Evolutionary conservation across 2,329 filamentous ascomycete genomes (phyloP).

Genomic region (Stagonosporopsis chrysanthemi): DNA sequence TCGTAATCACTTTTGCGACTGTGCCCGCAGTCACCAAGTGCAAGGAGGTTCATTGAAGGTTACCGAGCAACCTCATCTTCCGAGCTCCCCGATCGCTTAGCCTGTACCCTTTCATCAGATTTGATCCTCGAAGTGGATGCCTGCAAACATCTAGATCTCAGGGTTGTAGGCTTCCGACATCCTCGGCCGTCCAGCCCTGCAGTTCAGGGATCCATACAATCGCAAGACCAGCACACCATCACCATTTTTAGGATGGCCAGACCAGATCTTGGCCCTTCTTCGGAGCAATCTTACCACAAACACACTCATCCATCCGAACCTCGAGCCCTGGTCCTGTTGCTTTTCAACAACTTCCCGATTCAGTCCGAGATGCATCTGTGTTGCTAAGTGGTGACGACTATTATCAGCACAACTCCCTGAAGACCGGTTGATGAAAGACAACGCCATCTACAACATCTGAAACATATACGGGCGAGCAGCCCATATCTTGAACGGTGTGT

Average conservation of each 20-base stretch:
- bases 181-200: constrained; percentile 21
- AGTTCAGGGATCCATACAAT: constrained; percentile 27
- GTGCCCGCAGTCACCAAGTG: constrained; percentile 1
- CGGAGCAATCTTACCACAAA: constrained; percentile 15
- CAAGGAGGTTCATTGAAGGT: constrained; percentile 4
- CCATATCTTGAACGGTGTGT: constrained; percentile 12
- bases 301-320: constrained; percentile 11
- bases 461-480: constrained; percentile 7
- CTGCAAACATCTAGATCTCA: constrained; percentile 18
- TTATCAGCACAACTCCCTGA: neutral
- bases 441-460: constrained; percentile 8
- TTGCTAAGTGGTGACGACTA: constrained; percentile 5
- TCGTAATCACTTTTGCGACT: constrained; percentile 12
- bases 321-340: constrained; percentile 17
- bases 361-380: constrained; percentile 25
- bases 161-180: constrained; percentile 25
- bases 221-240: constrained; percentile 26
- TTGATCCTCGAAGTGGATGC: neutral
- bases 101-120: constrained; percentile 15
- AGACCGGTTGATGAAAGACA: neutral
- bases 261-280: constrained; percentile 21
- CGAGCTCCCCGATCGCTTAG: constrained; percentile 27
- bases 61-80: constrained; percentile 17
- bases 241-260: constrained; percentile 21
- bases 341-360: constrained; percentile 28